Percentiles rank a stretch among this genome's conserved stretches.
Evolutionary conservation across 164 flowering plant species (phyloP).

Genomic region (Platanus orientalis): DNA sequence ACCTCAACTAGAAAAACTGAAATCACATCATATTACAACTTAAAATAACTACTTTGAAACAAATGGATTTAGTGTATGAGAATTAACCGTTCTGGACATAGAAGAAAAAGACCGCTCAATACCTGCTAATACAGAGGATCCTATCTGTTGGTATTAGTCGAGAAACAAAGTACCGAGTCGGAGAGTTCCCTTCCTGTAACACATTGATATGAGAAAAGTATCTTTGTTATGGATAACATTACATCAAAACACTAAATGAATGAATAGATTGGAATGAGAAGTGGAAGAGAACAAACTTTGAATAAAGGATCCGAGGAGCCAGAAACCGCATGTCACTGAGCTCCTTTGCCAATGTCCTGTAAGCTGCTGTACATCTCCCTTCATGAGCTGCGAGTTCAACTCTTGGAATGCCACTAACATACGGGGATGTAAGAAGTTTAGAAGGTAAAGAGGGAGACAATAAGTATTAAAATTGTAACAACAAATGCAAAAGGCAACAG

Average conservation of each 20-base stretch:
- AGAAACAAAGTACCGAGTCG: conserved; percentile 63
- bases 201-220: not conserved
- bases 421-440: too few relatives aligned
- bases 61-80: not conserved
- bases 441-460: too few relatives aligned
- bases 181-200: conserved; percentile 75
- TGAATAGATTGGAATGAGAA: not conserved
- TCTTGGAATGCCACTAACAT: conserved; percentile 45
- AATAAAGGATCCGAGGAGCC: conserved; percentile 74
- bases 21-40: not conserved
- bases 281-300: conserved; percentile 35
- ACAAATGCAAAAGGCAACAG: not conserved
- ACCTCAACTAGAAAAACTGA: too few relatives aligned
- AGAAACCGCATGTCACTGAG: conserved; percentile 69
- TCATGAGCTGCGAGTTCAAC: conserved; percentile 65
- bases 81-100: not conserved
- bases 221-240: too few relatives aligned
- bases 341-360: conserved; percentile 78
- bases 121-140: conserved; percentile 87
- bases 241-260: not conserved
- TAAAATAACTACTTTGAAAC: not conserved
- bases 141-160: conserved; percentile 74
- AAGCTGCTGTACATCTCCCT: conserved; percentile 69
- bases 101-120: not conserved
- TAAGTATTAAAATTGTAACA: not conserved